A percentile compares a stretch with the other conserved stretches of the same genome.
Evolutionary conservation across 768 basidiomycete species (phyloP).

Genomic region (Boletus speciosus): DNA sequence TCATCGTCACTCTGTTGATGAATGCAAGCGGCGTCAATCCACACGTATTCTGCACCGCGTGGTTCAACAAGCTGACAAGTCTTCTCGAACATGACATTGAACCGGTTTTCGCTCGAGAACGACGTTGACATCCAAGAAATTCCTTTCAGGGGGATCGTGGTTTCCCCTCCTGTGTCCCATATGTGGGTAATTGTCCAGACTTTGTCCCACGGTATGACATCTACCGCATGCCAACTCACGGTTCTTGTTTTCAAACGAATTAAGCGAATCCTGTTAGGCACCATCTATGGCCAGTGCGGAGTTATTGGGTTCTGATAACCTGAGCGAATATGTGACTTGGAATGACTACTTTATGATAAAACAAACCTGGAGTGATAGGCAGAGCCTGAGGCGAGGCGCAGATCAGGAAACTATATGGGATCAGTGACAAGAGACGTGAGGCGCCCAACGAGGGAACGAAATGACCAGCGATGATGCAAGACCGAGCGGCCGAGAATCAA

Average conservation of each 20-base stretch:
- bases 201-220: neutral
- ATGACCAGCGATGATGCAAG: neutral
- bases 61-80: neutral
- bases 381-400: neutral
- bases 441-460: neutral
- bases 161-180: constrained; percentile 2
- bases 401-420: too few species aligned
- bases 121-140: constrained; percentile 1
- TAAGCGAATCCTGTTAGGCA: neutral
- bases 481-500: neutral
- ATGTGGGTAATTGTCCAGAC: constrained; percentile 9
- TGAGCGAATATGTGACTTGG: neutral
- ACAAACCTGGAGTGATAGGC: neutral
- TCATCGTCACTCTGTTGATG: neutral
- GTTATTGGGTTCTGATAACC: neutral
- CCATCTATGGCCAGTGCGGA: neutral
- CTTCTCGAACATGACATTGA: neutral
- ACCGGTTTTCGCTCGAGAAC: constrained; percentile 6
- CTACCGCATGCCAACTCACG: neutral
- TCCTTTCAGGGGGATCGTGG: neutral
- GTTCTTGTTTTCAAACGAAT: neutral
- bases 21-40: constrained; percentile 12
- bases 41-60: constrained; percentile 2
- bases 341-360: neutral
- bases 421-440: neutral